Conservation (phyloP, 345 rosid genomes). For the Salix brachista region DNA sequence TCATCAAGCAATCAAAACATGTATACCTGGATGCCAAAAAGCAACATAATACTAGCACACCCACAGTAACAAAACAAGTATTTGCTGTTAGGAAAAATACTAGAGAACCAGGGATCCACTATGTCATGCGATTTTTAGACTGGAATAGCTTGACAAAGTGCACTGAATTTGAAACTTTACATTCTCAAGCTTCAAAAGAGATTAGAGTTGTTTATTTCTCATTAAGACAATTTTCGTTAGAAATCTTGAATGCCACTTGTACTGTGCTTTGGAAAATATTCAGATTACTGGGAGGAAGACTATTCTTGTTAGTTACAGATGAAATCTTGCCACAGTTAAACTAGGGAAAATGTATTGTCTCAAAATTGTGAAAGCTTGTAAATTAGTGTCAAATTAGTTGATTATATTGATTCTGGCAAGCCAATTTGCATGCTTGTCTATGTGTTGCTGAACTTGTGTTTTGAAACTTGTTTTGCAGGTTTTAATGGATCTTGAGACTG, state of each 20-base stretch:
- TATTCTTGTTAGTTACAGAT: neutral
- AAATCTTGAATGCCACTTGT: neutral
- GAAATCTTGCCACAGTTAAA: neutral
- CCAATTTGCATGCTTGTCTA: neutral
- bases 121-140: neutral
- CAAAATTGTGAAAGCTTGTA: neutral
- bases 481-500: slow-evolving; percentile 86
- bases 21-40: neutral
- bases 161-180: neutral
- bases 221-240: neutral
- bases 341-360: neutral
- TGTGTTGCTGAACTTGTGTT: neutral
- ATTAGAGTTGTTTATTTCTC: neutral
- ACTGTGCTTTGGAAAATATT: neutral
- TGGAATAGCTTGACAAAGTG: neutral
- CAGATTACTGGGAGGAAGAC: neutral
- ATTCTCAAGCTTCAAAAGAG: neutral
- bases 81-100: neutral
- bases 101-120: neutral
- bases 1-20: neutral
- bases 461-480: slow-evolving; percentile 5
- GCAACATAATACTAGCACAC: neutral
- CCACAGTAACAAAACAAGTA: neutral
- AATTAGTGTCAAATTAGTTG: neutral
- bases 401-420: neutral